Percentiles rank a stretch among this genome's conserved stretches.
phyloP scores from a whole-genome alignment of 2,329 filamentous ascomycete species.

The Talaromyces sp. region DNA sequence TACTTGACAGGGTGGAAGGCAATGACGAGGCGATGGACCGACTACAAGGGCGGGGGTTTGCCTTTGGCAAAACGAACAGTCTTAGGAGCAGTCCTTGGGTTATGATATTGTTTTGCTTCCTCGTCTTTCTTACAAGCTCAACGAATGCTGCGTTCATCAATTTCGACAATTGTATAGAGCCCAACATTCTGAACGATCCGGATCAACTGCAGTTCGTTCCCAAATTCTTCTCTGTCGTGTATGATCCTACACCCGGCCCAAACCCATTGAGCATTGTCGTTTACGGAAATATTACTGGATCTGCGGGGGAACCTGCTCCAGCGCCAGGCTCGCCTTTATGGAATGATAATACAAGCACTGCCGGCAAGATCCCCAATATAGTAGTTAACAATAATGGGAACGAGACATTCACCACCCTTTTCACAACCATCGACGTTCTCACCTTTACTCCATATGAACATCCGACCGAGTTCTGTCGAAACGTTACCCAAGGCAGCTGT shows the following conservation, averaged over 20 bases:
- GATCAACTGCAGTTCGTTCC: constrained; percentile 75
- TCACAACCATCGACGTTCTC: constrained; percentile 66
- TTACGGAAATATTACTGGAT: constrained; percentile 87
- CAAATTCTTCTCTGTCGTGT: constrained; percentile 65
- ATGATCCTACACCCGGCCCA: constrained; percentile 56
- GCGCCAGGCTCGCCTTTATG: constrained; percentile 55
- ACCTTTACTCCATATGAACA: constrained; percentile 65
- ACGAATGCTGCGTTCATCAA: constrained; percentile 62
- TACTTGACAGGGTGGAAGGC: neutral
- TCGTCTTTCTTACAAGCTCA: constrained; percentile 25
- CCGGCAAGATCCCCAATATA: constrained; percentile 72
- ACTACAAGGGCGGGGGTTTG: neutral
- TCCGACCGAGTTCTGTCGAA: constrained; percentile 61
- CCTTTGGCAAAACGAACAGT: neutral
- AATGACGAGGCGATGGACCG: constrained; percentile 7
- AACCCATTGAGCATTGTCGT: constrained; percentile 71
- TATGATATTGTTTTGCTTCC: neutral
- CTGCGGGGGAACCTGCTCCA: constrained; percentile 57
- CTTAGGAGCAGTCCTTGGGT: neutral
- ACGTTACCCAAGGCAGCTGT: constrained; percentile 58
- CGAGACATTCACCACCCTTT: constrained; percentile 61
- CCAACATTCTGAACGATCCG: constrained; percentile 52
- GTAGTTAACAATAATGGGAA: constrained; percentile 55
- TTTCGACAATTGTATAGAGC: constrained; percentile 76
- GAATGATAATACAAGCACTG: constrained; percentile 54